Evolutionary conservation across 768 basidiomycete species (phyloP), one percentile per base, ranked within the genome.

Genomic region (Punctularia strigosozonata): DNA sequence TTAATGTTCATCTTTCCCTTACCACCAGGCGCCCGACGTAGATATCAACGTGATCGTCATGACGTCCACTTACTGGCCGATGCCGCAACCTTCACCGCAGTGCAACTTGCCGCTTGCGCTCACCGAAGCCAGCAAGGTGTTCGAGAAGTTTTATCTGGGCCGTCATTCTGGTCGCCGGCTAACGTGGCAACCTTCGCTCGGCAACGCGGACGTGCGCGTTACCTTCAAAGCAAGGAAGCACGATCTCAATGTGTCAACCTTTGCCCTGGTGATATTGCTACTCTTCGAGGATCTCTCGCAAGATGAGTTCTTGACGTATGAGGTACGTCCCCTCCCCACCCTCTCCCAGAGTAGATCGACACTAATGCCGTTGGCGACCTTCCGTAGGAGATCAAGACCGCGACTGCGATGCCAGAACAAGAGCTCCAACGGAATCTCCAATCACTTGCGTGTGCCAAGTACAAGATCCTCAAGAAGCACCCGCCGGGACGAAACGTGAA

Each of bases 11-110:
- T n/a, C n/a, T n/a, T n/a, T n/a, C n/a, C n/a, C n/a, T n/a, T n/a
- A n/a, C n/a, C 43, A 38, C 6, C 39, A 95, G 89, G 56, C 74
- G 6, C 80, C 81, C 3, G 66, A 73, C 3, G 69, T 92, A 46
- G 87, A 94, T 28, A 69, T 97, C 25, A 78, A 73, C 1, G 89
- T 97, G 30, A 91, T 70, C 4, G 83, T 99, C 36, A 90, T 97
- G 76, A 98, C 95, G 0, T 86, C 92, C 2, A 94, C 91, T 3
- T 88, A 86, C 58, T 99, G 95, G 95, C 95, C 95, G 0, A 82
- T 80, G 64, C 67, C 80, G 2, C 72, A 80, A 43, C 68, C 73
- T 3, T 59, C 69, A 7, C 63, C 77, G 3, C 52, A 75, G 0
- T 95, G 88, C 49, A 75, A 63, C 4, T 63, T 97, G 28, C 79